Evolutionary conservation across 2,329 filamentous ascomycete species (phyloP).

Genomic region (Thielaviopsis musarum): DNA sequence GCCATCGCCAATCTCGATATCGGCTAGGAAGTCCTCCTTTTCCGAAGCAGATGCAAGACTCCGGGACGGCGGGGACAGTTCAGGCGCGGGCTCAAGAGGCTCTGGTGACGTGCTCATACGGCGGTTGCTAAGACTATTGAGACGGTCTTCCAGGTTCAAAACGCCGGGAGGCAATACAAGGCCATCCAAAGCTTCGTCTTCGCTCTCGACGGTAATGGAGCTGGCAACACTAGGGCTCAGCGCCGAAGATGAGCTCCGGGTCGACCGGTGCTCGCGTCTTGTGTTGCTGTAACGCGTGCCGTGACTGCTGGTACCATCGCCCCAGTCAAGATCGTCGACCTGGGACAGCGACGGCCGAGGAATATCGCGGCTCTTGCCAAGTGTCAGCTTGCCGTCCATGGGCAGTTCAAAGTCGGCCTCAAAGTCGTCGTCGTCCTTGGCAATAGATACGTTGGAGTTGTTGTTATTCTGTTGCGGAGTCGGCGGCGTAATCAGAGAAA

Average conservation of each 20-base stretch:
- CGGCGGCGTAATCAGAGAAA: constrained; percentile 38
- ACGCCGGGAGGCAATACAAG: constrained; percentile 70
- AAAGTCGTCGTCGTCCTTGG: constrained; percentile 44
- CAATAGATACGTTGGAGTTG: background rate
- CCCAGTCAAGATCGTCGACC: constrained; percentile 78
- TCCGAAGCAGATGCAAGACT: constrained; percentile 24
- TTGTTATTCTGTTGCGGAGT: constrained; percentile 28
- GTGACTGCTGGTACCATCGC: constrained; percentile 82
- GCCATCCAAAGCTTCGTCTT: constrained; percentile 85
- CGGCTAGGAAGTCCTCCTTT: constrained; percentile 67
- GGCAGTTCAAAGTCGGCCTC: constrained; percentile 59
- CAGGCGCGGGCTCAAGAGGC: constrained; percentile 15
- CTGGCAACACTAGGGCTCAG: constrained; percentile 88
- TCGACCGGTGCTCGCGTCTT: constrained; percentile 58
- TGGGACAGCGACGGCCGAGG: constrained; percentile 36
- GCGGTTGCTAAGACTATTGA: constrained; percentile 43
- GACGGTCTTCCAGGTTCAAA: constrained; percentile 61
- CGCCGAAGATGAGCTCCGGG: constrained; percentile 75
- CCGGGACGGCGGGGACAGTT: background rate
- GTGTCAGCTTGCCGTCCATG: constrained; percentile 44
- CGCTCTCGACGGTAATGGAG: constrained; percentile 79
- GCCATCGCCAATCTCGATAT: constrained; percentile 71
- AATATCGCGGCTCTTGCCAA: constrained; percentile 44
- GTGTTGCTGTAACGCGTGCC: constrained; percentile 84
- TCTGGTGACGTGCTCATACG: constrained; percentile 43